Base-by-base conservation (phyloP, 495 filamentous ascomycete species). In the Neurospora intermedia region DNA sequence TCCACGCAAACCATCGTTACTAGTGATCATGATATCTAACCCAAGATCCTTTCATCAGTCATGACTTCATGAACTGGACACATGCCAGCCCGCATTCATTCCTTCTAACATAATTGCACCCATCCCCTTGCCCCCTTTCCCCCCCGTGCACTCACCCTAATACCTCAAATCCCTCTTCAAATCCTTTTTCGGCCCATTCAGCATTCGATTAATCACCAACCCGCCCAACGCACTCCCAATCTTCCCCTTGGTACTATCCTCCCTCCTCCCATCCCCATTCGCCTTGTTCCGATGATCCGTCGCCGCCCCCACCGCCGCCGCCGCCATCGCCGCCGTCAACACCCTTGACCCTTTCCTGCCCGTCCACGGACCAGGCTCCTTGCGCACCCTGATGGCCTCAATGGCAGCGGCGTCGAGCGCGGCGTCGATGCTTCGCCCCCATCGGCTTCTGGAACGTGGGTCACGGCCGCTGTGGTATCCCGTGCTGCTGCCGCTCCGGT, bases 281-380 rank as follows among this genome's bases (percentile, higher is more conserved):
- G 0, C 45, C n/a, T 73, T 4, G 31, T 35, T 15, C 59, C 69
- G 69, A 35, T 75, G 62, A 45, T 80, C 79, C 23, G 75, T 76
- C 38, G 81, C 81, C 0, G 78, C 82, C 6, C 83, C 80, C 16
- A 84, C 80, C 1, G 79, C 80, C 1, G 78, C 83, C 9, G 83
- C 83, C 18, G 81, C 82, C 3, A 84, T n/a, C 6, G 83, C 83
- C n/a, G 82, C 83, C n/a, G 83, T 85, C 13, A 80, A 81, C 4
- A 85, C 70, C 43, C 82, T 78, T 16, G 73, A 74, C 10, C 78
- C 81, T 69, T 85, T 85, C 16, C 78, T 77, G 0, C 82, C 79
- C 38, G 71, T 78, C 83, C 83, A 85, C 4, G 75, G 73, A 0
- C 83, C 83, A 1, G 83, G 83, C 31, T 84, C 80, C 66, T 83